These are phyloP conservation scores for Aspergillus persii DNA, from an alignment of 2,329 filamentous ascomycete species.

Conservation along the genomic window DNA sequence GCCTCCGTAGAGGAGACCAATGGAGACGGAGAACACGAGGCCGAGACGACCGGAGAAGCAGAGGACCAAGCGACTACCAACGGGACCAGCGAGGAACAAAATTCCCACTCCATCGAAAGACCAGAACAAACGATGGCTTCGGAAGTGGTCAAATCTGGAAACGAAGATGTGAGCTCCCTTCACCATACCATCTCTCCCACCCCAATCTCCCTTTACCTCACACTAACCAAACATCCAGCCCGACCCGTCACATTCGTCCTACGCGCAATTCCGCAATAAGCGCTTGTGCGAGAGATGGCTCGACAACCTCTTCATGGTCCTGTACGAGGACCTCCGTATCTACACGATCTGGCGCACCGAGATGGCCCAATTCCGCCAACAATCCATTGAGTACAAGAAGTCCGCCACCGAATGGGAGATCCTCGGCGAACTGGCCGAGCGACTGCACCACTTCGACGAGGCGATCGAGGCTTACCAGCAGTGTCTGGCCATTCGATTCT, in stretches of 20 bases:
- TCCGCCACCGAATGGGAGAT: conserved; percentile 98
- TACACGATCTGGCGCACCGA: conserved; percentile 99
- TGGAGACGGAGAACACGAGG: conserved; percentile 31
- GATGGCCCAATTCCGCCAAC: conserved; percentile 90
- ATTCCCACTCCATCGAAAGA: conserved; percentile 62
- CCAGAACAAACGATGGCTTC: conserved; percentile 76
- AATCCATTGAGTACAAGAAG: conserved; percentile 95
- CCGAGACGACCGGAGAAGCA: conserved; percentile 27
- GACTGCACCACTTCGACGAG: conserved; percentile 88
- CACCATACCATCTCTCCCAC: too few species aligned
- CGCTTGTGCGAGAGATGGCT: conserved; percentile 96
- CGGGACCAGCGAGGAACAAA: conserved; percentile 30
- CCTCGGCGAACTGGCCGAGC: conserved; percentile 84
- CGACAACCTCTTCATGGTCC: conserved; percentile 97
- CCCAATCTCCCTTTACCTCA: too few species aligned
- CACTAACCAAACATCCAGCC: conserved; percentile 42
- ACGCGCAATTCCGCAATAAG: conserved; percentile 95
- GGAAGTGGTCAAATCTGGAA: conserved; percentile 71
- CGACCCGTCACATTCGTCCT: conserved; percentile 66
- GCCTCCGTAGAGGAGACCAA: conserved; percentile 34
- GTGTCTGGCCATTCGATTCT: conserved; percentile 84
- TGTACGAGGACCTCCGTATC: conserved; percentile 95
- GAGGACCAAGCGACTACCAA: conserved; percentile 27
- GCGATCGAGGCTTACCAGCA: conserved; percentile 89
- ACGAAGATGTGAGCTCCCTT: conserved; percentile 60